Base-by-base conservation (phyloP, 352 stramenopile species). In the Peronospora belbahrii region DNA sequence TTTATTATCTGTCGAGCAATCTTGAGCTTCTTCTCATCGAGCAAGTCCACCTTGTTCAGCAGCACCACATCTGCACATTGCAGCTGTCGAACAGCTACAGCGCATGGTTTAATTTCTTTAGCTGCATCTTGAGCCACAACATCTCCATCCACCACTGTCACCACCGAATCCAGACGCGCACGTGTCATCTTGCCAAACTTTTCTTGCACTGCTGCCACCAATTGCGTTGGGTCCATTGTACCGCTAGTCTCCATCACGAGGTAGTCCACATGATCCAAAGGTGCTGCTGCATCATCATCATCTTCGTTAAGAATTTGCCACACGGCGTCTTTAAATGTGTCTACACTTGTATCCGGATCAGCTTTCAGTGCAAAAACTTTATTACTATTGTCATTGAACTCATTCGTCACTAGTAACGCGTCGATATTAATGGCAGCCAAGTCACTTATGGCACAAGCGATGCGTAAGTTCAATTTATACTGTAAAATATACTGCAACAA, bases 11-110 rank as follows among this genome's bases (percentile, higher is more conserved):
- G 7, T 10, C 57, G 60, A 0, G 74, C 74, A 6, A 15, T 22
- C 6, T 35, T 30, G 15, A 73, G 57, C 13, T 42, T 51, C 0
- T 38, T 33, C 2, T 70, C 67, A 28, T 66, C 39, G 51, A 90
- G 52, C 7, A 90, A 53, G 40, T 90, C 79, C 24, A 85, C 64
- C 50, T 90, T 90, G 56, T 90, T 90, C n/a, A 90, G 70, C 46
- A 88, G 48, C 24, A 90, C 76, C 14, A 88, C 70, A 43, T 90
- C 79, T 2, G 79, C 79, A 28, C 74, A 85, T 8, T 60, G 46
- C n/a, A 90, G 56, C 53, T 90, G 79, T 22, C 70, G 62, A 18
- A 74, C 42, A 13, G 74, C 69, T 8, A 85, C 74, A 24, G 52
- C 60, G 46, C 62, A 76, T 2, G 64, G 62, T n/a, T 27, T 34